These are phyloP conservation scores for Penicillium flavigenum DNA, from an alignment of 495 filamentous ascomycete species.

Conservation along the genomic window DNA sequence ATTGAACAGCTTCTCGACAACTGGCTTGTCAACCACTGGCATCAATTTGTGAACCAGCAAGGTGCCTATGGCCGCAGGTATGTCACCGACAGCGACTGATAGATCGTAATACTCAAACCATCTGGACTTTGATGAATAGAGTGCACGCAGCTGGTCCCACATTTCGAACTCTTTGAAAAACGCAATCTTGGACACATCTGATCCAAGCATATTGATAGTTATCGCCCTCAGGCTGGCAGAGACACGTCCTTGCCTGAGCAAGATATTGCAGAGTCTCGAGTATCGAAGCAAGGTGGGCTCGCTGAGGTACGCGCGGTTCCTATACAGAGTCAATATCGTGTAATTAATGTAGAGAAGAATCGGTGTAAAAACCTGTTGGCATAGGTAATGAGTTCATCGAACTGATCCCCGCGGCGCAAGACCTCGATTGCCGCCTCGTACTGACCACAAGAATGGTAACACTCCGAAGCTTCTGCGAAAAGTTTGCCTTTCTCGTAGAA, in stretches of 20 bases:
- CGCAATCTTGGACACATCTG: slow-evolving; percentile 20
- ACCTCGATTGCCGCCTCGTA: slow-evolving; percentile 36
- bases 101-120: slow-evolving; percentile 23
- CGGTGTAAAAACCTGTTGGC: slow-evolving; percentile 10
- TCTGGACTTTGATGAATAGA: slow-evolving; percentile 8
- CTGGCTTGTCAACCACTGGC: slow-evolving; percentile 1
- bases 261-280: slow-evolving; percentile 28
- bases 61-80: slow-evolving; percentile 5
- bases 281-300: slow-evolving; percentile 11
- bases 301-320: slow-evolving; percentile 10
- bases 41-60: slow-evolving; percentile 7
- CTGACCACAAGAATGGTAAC: slow-evolving; percentile 11
- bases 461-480: slow-evolving; percentile 19
- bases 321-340: background rate
- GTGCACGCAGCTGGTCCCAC: slow-evolving; percentile 23
- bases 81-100: slow-evolving; percentile 9
- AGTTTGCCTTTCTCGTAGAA: slow-evolving; percentile 17
- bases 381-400: slow-evolving; percentile 28
- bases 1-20: slow-evolving; percentile 5
- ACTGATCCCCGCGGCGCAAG: slow-evolving; percentile 28
- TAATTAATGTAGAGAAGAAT: too few species aligned
- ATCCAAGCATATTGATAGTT: slow-evolving; percentile 27
- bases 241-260: slow-evolving; percentile 32
- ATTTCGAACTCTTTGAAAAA: slow-evolving; percentile 34
- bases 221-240: slow-evolving; percentile 16